A percentile compares a stretch with the other conserved stretches of the same genome.
Evolutionary conservation across 495 filamentous ascomycete genomes (phyloP).

Genomic region (Trichocladium uniseriatum): DNA sequence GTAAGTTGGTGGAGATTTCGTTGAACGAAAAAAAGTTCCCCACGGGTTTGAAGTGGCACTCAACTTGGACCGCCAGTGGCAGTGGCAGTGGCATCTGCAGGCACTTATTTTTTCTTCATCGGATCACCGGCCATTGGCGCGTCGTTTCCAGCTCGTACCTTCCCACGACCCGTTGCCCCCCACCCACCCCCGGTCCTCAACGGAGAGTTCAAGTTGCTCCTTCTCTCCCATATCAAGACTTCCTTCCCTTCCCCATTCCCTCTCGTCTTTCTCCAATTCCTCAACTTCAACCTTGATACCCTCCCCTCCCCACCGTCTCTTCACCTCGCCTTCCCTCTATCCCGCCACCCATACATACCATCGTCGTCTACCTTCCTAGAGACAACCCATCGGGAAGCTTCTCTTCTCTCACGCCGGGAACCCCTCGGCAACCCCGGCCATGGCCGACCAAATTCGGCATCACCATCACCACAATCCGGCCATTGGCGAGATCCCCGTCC

Average conservation of each 20-base stretch:
- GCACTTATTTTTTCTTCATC: background rate
- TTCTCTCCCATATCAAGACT: too few relatives aligned
- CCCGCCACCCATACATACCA: background rate
- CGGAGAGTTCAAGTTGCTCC: background rate
- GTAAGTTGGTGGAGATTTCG: background rate
- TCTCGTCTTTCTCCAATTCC: too few relatives aligned
- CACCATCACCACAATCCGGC: conserved; percentile 35
- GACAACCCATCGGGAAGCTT: background rate
- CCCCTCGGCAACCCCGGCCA: conserved; percentile 2
- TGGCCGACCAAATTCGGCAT: conserved; percentile 28
- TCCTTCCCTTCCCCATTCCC: too few relatives aligned
- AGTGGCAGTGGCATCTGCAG: too few relatives aligned
- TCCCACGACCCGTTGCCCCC: background rate
- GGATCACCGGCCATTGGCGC: background rate
- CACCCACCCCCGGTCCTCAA: too few relatives aligned
- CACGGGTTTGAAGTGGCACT: too few relatives aligned
- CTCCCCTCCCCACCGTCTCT: too few relatives aligned
- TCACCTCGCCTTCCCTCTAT: background rate
- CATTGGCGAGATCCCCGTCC: conserved; percentile 38
- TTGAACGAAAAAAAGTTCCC: too few relatives aligned
- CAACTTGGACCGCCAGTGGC: too few relatives aligned
- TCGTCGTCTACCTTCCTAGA: background rate
- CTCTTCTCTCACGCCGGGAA: background rate
- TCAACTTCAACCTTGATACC: too few relatives aligned
- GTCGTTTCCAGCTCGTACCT: background rate